Percentiles rank a stretch among this genome's conserved stretches.
phyloP scores from a whole-genome alignment of 2,329 filamentous ascomycete genomes.

The Hymenoscyphus albidus region DNA sequence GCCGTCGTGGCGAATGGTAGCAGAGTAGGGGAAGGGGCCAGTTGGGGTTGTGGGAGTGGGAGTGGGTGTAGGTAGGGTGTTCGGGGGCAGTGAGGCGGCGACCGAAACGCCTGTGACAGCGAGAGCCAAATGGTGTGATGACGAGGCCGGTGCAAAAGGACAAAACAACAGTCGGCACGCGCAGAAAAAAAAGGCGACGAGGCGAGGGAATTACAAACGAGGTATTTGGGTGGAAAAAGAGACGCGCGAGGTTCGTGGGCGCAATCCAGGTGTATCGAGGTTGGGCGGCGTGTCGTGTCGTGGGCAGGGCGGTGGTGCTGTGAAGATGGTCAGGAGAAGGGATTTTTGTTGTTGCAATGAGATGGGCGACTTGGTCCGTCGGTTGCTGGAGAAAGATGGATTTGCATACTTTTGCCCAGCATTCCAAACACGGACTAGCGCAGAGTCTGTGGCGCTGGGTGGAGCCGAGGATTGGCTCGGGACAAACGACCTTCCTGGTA shows the following conservation, averaged over 20 bases:
- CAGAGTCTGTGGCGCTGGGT: neutral
- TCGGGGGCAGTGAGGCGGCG: neutral
- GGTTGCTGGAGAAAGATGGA: neutral
- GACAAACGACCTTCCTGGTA: conserved; percentile 1
- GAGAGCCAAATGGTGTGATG: neutral
- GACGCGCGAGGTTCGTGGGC: neutral
- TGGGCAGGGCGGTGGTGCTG: neutral
- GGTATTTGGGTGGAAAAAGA: neutral
- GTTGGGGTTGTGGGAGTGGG: too few relatives aligned
- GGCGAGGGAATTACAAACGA: neutral
- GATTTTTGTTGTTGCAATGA: neutral
- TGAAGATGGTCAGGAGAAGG: neutral
- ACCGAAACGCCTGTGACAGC: neutral
- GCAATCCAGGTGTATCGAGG: too few relatives aligned
- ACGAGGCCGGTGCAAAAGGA: neutral
- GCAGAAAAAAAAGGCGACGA: neutral
- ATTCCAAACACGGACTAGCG: neutral
- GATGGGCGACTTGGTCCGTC: neutral
- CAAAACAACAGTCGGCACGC: neutral
- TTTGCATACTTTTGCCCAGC: neutral
- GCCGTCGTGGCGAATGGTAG: neutral
- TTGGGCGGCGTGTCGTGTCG: neutral
- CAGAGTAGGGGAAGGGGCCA: too few relatives aligned
- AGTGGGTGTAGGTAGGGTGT: too few relatives aligned
- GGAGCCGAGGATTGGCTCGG: neutral